phyloP scores from a whole-genome alignment of 306 rosid genomes.

The Arachis stenosperma region DNA sequence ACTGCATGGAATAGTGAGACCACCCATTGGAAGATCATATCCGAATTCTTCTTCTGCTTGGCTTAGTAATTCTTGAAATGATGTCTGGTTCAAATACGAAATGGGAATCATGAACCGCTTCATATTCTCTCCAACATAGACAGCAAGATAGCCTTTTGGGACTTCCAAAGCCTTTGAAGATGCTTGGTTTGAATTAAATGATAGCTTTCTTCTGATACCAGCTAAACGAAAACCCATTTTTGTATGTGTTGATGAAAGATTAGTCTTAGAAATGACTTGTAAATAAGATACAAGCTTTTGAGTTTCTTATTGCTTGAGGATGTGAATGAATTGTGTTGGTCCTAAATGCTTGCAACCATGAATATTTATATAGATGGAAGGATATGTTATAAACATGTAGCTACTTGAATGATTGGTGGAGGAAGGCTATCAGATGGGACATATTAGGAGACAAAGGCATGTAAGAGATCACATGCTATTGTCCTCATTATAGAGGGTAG shows the following conservation, averaged over 20 bases:
- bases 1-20: slow-evolving; percentile 33
- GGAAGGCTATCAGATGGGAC: neutral
- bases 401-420: slow-evolving; percentile 8
- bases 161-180: neutral
- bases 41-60: slow-evolving; percentile 25
- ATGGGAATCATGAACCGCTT: slow-evolving; percentile 28
- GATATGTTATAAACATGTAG: neutral
- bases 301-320: slow-evolving; percentile 9
- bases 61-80: slow-evolving; percentile 22
- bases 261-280: neutral
- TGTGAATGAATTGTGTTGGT: slow-evolving; percentile 4
- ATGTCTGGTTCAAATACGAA: slow-evolving; percentile 30
- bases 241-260: neutral
- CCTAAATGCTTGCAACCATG: slow-evolving; percentile 10
- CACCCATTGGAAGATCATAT: slow-evolving; percentile 31
- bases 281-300: neutral
- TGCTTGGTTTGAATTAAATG: slow-evolving; percentile 1
- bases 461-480: slow-evolving; percentile 29
- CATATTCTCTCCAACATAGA: slow-evolving; percentile 33
- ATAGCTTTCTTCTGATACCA: slow-evolving; percentile 10
- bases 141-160: slow-evolving; percentile 39
- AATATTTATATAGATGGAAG: neutral
- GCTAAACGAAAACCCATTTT: slow-evolving; percentile 37
- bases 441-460: neutral
- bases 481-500: slow-evolving; percentile 9